Percentiles rank a stretch among this genome's conserved stretches.
phyloP scores from a whole-genome alignment of 441 rosid species.

The Jatropha multifida region DNA sequence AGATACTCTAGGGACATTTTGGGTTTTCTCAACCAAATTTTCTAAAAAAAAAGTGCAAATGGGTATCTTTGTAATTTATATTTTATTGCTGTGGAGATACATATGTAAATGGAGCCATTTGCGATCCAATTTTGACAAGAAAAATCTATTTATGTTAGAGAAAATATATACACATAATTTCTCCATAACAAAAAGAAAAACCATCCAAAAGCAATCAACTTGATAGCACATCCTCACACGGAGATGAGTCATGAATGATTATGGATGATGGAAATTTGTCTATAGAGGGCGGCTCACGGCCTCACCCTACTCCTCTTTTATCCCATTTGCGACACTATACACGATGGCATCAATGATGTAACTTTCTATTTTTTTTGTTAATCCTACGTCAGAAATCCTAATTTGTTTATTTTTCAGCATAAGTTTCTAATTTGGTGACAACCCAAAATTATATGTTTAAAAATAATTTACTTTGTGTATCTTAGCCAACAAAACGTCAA shows the following conservation, averaged over 20 bases:
- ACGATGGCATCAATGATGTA: slow-evolving; percentile 19
- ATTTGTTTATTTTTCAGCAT: too few species aligned
- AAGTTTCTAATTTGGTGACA: not conserved
- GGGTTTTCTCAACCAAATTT: not conserved
- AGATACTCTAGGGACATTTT: not conserved
- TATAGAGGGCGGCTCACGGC: slow-evolving; percentile 34
- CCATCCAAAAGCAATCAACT: slow-evolving; percentile 4
- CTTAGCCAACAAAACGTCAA: slow-evolving; percentile 22
- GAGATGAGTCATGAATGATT: slow-evolving; percentile 40
- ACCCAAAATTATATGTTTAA: not conserved
- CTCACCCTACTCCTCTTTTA: not conserved
- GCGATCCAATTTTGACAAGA: slow-evolving; percentile 25
- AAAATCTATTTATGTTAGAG: not conserved
- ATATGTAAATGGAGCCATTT: slow-evolving; percentile 14
- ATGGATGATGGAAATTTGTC: slow-evolving; percentile 14
- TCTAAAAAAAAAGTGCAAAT: not conserved
- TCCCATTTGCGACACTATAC: not conserved
- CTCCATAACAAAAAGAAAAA: not conserved
- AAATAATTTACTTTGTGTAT: too few species aligned
- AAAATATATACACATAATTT: not conserved
- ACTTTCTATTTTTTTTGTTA: not conserved
- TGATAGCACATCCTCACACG: slow-evolving; percentile 23
- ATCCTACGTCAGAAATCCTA: not conserved
- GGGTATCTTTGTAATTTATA: not conserved
- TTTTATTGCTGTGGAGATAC: not conserved